Evolutionary conservation across 1,284 basidiomycete species (phyloP).

Genomic region (Ustanciosporium gigantosporum): DNA sequence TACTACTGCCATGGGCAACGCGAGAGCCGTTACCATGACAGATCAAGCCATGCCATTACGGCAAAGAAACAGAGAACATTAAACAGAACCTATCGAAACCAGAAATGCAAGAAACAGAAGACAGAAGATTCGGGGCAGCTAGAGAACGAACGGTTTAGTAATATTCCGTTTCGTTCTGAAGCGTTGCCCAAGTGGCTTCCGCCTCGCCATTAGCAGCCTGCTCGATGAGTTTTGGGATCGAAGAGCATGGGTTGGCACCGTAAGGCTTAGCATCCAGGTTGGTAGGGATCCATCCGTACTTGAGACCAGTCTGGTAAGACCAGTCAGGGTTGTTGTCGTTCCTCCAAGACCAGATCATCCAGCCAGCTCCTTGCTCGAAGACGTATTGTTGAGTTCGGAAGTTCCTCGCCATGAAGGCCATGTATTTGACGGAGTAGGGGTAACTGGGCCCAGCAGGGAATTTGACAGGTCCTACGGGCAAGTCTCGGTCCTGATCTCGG

Average conservation of each 20-base stretch:
- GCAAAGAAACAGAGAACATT: too few species aligned
- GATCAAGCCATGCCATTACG: too few species aligned
- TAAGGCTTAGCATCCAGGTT: constrained; percentile 34
- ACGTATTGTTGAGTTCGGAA: constrained; percentile 75
- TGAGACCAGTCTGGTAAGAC: constrained; percentile 57
- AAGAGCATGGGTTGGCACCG: constrained; percentile 24
- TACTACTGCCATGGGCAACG: too few species aligned
- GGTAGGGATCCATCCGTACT: constrained; percentile 52
- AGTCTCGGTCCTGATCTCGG: constrained; percentile 29
- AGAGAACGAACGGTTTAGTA: too few species aligned
- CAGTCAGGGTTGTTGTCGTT: constrained; percentile 57
- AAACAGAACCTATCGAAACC: too few species aligned
- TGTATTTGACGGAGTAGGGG: constrained; percentile 67
- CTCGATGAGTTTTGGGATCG: constrained; percentile 18
- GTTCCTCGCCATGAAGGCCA: constrained; percentile 77
- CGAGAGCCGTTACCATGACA: too few species aligned
- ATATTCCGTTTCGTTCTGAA: too few species aligned
- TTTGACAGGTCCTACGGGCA: constrained; percentile 43
- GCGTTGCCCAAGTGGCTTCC: constrained; percentile 4
- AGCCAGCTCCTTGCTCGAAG: constrained; percentile 66
- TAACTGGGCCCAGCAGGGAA: constrained; percentile 45
- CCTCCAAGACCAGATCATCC: constrained; percentile 82
- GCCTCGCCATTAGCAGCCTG: constrained; percentile 3
- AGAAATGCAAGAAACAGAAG: too few species aligned
- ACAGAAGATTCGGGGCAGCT: too few species aligned